phyloP scores from a whole-genome alignment of 208 protist genomes.

The Leishmania guyanensis region DNA sequence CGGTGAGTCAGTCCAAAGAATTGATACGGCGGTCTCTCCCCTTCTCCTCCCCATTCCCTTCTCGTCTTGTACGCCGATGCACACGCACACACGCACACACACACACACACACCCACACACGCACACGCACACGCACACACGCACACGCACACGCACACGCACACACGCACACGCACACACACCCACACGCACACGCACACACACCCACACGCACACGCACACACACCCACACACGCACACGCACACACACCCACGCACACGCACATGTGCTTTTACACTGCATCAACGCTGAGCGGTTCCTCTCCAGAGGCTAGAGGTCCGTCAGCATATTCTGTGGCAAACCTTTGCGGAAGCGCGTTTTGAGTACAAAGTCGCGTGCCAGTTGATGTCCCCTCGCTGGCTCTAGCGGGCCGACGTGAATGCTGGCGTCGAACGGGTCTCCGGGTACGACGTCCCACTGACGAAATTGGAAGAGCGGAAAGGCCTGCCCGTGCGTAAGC shows the following conservation, averaged over 20 bases:
- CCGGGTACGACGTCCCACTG: conserved; percentile 98
- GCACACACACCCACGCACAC: not conserved
- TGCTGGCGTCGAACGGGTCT: conserved; percentile 97
- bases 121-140: not conserved
- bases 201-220: not conserved
- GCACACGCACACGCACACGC: not conserved
- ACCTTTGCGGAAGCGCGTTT: conserved; percentile 97
- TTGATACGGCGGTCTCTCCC: not conserved
- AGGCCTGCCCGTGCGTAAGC: conserved; percentile 96
- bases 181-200: no score
- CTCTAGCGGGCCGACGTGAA: conserved; percentile 96
- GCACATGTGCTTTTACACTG: not conserved
- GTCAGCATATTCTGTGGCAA: conserved; percentile 72
- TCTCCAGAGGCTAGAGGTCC: conserved; percentile 39
- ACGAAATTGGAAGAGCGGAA: conserved; percentile 94
- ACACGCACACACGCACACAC: no score
- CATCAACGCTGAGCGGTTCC: not conserved
- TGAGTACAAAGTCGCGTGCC: conserved; percentile 99
- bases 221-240: not conserved
- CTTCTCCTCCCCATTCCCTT: not conserved
- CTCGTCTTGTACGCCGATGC: not conserved
- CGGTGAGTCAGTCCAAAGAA: not conserved
- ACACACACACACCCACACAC: not conserved
- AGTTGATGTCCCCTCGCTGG: conserved; percentile 92
- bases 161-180: not conserved